Evolutionary conservation across 1,284 basidiomycete genomes (phyloP), one percentile per base, ranked within the genome.

Genomic region (Fomitopsis schrenkii): DNA sequence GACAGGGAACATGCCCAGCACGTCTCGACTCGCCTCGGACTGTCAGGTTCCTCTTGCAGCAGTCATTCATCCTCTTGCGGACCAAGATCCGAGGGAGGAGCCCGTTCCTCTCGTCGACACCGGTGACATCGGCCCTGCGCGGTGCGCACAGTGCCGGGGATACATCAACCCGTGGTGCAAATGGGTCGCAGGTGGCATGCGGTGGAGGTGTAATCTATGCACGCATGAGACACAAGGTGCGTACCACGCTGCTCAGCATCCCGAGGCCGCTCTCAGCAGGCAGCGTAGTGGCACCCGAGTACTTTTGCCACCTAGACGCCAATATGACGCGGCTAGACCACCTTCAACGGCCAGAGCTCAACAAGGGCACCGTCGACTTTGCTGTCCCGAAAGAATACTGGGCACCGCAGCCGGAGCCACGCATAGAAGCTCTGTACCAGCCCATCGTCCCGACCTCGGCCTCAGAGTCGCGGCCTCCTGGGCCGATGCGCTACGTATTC

Each of bases 141-240:
- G 97, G 41, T 99, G 97, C 72, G 85, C 83, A 58, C 80, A 85
- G 50, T 99, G 97, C 76, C 83, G 94, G 66, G 94, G 84, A 0
- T 99, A 99, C 75, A 84, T 99, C 70, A 99, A 98, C 73, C 90
- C 96, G 0, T 99, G 95, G 95, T 95, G 91, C 71, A 81, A 82
- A 36, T 99, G 94, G 84, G 80, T 87, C 17, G 85, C 93, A 41
- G 94, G 93, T 9, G 97, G 97, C 3, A 84, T 85, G 63, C 86
- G 83, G 66, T 99, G 95, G 93, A 87, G 84, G 67, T 99, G 97
- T 76, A 99, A 98, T 78, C 74, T 99, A 5, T 99, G 97, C 75
- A 79, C 82, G 8, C 84, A 87, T 63, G 84, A 91, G 66, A 95
- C 93, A 22, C 83, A 88, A 78, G 95, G 95, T 95, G 63, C 64